Conservation (phyloP, 2,329 filamentous ascomycete species). For the Bipolaris gigantea region DNA sequence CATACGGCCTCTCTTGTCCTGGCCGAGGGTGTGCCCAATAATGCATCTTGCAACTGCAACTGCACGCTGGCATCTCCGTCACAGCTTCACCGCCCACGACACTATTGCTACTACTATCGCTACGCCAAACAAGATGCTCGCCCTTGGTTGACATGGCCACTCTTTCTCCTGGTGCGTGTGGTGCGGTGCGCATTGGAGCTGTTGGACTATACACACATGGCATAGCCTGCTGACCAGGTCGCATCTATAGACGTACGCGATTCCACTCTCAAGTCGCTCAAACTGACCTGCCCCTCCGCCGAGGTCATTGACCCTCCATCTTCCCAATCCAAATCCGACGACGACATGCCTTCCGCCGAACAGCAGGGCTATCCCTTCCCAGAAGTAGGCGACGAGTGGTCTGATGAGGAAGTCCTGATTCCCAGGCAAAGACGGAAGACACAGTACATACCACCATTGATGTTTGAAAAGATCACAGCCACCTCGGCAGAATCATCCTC, state of each 20-base stretch:
- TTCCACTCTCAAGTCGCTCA: slow-evolving; percentile 42
- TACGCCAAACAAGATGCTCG: slow-evolving; percentile 13
- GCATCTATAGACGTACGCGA: slow-evolving; percentile 39
- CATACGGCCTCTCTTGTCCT: background rate
- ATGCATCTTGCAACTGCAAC: background rate
- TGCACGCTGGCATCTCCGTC: background rate
- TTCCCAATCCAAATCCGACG: slow-evolving; percentile 21
- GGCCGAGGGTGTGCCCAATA: background rate
- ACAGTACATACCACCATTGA: slow-evolving; percentile 34
- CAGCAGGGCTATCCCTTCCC: slow-evolving; percentile 32
- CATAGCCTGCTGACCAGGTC: slow-evolving; percentile 26
- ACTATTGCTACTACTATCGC: background rate
- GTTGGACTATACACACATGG: background rate
- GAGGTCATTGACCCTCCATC: slow-evolving; percentile 32
- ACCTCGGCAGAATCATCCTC: slow-evolving; percentile 31
- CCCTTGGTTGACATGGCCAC: slow-evolving; percentile 27
- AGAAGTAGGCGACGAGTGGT: slow-evolving; percentile 42
- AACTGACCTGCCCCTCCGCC: slow-evolving; percentile 43
- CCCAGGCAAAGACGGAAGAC: slow-evolving; percentile 34
- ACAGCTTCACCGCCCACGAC: slow-evolving; percentile 7
- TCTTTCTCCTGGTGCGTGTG: slow-evolving; percentile 30
- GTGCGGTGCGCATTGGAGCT: slow-evolving; percentile 9
- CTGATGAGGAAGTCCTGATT: slow-evolving; percentile 43
- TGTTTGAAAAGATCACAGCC: slow-evolving; percentile 26
- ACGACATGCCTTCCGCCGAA: slow-evolving; percentile 22